phyloP scores from a whole-genome alignment of 1,284 basidiomycete genomes.

The Ganoderma sinense region DNA sequence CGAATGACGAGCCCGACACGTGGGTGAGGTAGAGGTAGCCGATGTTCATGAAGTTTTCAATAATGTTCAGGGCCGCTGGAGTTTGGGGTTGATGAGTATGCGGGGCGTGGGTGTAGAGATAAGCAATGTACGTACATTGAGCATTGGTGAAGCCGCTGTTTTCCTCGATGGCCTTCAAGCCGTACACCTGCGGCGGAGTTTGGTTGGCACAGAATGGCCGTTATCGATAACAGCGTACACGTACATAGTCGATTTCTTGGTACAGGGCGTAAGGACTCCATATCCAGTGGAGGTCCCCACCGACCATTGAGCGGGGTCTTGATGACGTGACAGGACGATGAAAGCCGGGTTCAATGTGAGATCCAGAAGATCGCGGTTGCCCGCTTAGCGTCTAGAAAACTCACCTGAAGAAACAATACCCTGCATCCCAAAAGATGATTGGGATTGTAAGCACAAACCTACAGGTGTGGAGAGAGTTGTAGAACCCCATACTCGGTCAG shows the following conservation, averaged over 20 bases:
- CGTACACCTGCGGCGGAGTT: constrained; percentile 68
- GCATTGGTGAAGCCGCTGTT: constrained; percentile 88
- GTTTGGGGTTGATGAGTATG: constrained; percentile 1
- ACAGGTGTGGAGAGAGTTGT: neutral
- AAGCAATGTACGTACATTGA: constrained; percentile 63
- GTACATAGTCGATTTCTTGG: constrained; percentile 72
- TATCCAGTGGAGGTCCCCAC: constrained; percentile 88
- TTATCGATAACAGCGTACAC: constrained; percentile 25
- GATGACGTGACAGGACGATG: neutral
- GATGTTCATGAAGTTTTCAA: constrained; percentile 83
- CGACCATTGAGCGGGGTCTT: constrained; percentile 71
- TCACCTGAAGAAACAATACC: constrained; percentile 77
- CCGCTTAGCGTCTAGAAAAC: constrained; percentile 22
- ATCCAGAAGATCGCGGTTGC: neutral
- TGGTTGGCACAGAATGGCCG: neutral
- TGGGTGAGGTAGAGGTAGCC: constrained; percentile 81
- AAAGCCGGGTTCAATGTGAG: neutral
- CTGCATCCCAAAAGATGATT: constrained; percentile 72
- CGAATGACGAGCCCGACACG: constrained; percentile 61
- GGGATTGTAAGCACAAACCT: constrained; percentile 66
- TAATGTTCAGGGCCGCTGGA: constrained; percentile 79
- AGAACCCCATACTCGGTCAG: neutral
- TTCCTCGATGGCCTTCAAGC: constrained; percentile 64
- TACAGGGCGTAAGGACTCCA: constrained; percentile 87
- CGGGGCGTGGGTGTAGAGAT: neutral